Evolutionary conservation across 108 stramenopile genomes (phyloP), one percentile per base, ranked within the genome.

Genomic region (Nannochloropsis salina): DNA sequence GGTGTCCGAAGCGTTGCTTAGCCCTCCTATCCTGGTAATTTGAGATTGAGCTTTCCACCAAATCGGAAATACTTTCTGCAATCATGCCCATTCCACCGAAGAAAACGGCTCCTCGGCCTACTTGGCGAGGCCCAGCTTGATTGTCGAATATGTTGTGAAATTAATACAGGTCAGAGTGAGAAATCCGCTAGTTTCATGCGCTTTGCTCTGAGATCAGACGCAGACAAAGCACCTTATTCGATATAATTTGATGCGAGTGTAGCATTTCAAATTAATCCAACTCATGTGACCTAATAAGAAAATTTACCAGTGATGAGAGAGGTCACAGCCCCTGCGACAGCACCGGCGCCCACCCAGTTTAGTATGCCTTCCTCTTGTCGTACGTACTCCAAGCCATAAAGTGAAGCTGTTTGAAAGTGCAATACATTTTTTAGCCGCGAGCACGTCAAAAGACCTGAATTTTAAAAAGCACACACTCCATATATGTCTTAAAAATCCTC

Each of bases 311-410:
- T 74, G n/a, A 74, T 74, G 6, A 74, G 61, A n/a, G 61, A 74
- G 20, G 61, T 74, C 61, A 74, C 61, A 74, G 61, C 61, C 6
- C 61, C 61, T 4, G 61, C 61, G 20, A n/a, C 61, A 74, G 61
- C 61, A 15, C 61, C 61, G n/a, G 61, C 61, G 20, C 61, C 61
- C 61, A 74, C 61, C 61, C 61, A 74, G n/a, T 74, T 74, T n/a
- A 74, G 15, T 15, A n/a, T 74, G 20, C 61, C 61, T 74, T 74
- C 61, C n/a, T 74, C 61, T n/a, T n/a, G 20, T n/a, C 61, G 61
- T n/a, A 74, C 3, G 20, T 6, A 2, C 6, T 74, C 20, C 61
- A 74, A n/a, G 61, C 61, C 6, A n/a, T 74, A 74, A 4, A 74
- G 6, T 15, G 61, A n/a, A 15, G 61, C 61, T 74, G 8, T 74